These are phyloP conservation scores for Iris pallida DNA, from an alignment of 116 monocot species.

Conservation along the genomic window DNA sequence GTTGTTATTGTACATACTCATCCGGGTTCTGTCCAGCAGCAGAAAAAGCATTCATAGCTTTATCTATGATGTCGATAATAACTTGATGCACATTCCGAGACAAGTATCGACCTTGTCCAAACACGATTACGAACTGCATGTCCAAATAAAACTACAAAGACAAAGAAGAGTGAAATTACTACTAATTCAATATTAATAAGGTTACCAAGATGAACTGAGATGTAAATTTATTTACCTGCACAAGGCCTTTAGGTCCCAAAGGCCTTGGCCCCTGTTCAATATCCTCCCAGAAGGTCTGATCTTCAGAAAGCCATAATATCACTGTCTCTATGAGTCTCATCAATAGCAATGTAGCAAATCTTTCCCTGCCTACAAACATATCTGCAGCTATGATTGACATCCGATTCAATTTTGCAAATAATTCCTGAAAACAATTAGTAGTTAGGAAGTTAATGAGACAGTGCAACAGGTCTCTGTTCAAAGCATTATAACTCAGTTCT, in stretches of 20 bases:
- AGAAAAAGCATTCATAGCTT: too few species aligned
- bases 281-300: constrained; percentile 96
- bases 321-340: constrained; percentile 92
- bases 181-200: background rate
- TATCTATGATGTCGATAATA: too few species aligned
- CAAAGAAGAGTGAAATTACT: constrained; percentile 7
- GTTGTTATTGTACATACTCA: too few species aligned
- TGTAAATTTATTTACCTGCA: constrained; percentile 55
- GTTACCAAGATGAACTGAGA: background rate
- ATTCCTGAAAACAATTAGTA: constrained; percentile 48
- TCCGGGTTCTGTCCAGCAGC: too few species aligned
- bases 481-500: too few species aligned
- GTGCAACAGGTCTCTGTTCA: too few species aligned
- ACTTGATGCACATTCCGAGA: too few species aligned
- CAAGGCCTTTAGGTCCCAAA: constrained; percentile 82
- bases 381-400: constrained; percentile 77
- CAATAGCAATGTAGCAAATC: constrained; percentile 76
- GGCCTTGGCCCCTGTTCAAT: constrained; percentile 78
- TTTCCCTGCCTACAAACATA: too few species aligned
- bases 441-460: background rate
- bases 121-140: too few species aligned
- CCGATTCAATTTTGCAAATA: constrained; percentile 75
- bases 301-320: constrained; percentile 81
- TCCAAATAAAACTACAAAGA: constrained; percentile 89
- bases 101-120: too few species aligned